Evolutionary conservation across 805 yeast species (phyloP).

Genomic region (Wickerhamomyces bisporus): DNA sequence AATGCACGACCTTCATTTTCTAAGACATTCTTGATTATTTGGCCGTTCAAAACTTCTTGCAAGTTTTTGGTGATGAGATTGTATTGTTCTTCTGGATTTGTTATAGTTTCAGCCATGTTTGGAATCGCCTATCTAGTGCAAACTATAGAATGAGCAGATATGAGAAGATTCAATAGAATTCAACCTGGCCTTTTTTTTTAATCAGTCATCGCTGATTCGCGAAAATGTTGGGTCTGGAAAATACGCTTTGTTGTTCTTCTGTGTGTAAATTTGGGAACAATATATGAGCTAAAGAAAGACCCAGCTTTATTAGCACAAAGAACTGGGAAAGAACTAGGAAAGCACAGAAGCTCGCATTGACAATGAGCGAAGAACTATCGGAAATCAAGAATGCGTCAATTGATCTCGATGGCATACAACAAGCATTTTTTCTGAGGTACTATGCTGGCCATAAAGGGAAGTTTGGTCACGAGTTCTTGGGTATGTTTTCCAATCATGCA

Average conservation of each 20-base stretch:
- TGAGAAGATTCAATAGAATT: no score
- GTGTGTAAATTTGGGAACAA: no score
- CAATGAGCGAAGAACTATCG: no score
- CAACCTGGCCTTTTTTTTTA: no score
- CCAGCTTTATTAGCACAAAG: no score
- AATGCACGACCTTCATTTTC: conserved; percentile 79
- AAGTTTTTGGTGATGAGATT: conserved; percentile 76
- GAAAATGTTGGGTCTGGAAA: neutral
- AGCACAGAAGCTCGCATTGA: no score
- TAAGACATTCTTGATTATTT: conserved; percentile 77
- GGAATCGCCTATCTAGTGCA: no score
- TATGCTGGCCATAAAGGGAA: conserved; percentile 40
- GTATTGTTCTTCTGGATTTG: conserved; percentile 58
- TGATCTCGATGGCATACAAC: conserved; percentile 7
- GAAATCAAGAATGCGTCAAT: neutral
- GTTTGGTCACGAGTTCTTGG: conserved; percentile 42
- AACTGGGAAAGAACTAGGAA: no score
- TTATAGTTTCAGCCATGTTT: conserved; percentile 17
- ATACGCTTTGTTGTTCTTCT: no score
- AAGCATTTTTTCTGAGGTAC: conserved; percentile 35
- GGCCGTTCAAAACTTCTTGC: conserved; percentile 87
- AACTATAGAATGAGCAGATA: no score
- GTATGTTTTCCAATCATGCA: conserved; percentile 8
- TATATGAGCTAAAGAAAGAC: no score
- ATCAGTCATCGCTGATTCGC: neutral